Conservation (phyloP, 1,284 basidiomycete genomes). For the Cystobasidium pallidum region DNA sequence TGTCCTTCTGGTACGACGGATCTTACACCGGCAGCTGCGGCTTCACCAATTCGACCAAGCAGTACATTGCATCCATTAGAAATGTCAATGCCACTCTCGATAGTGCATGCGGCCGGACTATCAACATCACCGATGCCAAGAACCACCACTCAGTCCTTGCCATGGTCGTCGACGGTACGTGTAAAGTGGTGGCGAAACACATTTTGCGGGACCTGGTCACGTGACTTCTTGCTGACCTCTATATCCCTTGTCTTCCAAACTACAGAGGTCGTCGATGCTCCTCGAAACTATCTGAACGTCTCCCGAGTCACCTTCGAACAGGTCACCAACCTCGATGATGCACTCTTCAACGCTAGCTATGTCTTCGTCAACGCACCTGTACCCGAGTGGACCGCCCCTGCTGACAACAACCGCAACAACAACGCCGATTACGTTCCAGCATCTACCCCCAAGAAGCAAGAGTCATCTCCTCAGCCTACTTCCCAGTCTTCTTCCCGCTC, state of each 20-base stretch:
- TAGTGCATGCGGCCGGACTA: constrained; percentile 65
- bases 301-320: constrained; percentile 37
- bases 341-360: constrained; percentile 19
- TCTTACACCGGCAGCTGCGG: constrained; percentile 36
- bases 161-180: constrained; percentile 60
- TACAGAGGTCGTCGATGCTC: constrained; percentile 29
- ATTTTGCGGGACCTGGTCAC: constrained; percentile 1
- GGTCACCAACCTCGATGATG: constrained; percentile 6
- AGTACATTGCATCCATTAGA: constrained; percentile 32
- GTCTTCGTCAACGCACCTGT: constrained; percentile 22
- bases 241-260: not conserved
- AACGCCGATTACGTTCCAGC: not conserved
- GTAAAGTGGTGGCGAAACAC: not conserved
- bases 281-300: constrained; percentile 19
- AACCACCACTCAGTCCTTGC: constrained; percentile 67
- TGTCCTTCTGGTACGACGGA: constrained; percentile 15
- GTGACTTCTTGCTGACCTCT: not conserved
- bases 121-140: constrained; percentile 67
- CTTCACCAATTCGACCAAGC: constrained; percentile 37
- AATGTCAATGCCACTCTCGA: constrained; percentile 18
- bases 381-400: constrained; percentile 11
- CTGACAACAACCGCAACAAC: not conserved
- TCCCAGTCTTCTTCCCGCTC: too few relatives aligned
- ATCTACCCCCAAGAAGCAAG: constrained; percentile 4
- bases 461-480: constrained; percentile 12